Conservation (phyloP, 108 stramenopile species). For the Conticribra weissflogii region DNA sequence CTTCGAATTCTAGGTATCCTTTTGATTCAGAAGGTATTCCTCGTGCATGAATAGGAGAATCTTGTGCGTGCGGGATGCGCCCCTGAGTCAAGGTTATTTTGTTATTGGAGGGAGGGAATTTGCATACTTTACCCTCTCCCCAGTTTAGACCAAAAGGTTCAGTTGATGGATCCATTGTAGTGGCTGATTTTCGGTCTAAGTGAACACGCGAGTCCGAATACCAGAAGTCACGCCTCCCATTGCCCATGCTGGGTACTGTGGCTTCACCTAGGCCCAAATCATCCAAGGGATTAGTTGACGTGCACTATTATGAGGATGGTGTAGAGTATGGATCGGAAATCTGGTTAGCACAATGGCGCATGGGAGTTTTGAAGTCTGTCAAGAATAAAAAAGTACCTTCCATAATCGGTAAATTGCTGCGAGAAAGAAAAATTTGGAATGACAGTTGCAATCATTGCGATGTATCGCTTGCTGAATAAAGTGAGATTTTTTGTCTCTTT, state of each 20-base stretch:
- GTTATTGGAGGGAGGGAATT: slow-evolving; percentile 30
- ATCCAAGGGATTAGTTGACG: slow-evolving; percentile 42
- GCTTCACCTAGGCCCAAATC: slow-evolving; percentile 62
- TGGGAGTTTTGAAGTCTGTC: not conserved
- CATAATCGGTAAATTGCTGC: slow-evolving; percentile 77
- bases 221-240: slow-evolving; percentile 73
- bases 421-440: slow-evolving; percentile 53
- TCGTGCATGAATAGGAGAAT: slow-evolving; percentile 6
- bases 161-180: slow-evolving; percentile 41
- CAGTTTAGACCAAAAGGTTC: slow-evolving; percentile 40
- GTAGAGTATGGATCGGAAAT: not conserved
- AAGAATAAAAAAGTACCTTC: slow-evolving; percentile 21
- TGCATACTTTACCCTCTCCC: slow-evolving; percentile 30
- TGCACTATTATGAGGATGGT: slow-evolving; percentile 34
- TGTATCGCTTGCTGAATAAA: slow-evolving; percentile 59
- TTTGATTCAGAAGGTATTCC: slow-evolving; percentile 21
- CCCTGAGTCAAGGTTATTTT: slow-evolving; percentile 35
- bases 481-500: slow-evolving; percentile 79
- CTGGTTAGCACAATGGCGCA: not conserved
- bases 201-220: slow-evolving; percentile 51
- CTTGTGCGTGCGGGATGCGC: slow-evolving; percentile 15
- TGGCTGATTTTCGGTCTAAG: slow-evolving; percentile 17
- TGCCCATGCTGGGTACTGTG: slow-evolving; percentile 4
- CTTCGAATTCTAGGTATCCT: slow-evolving; percentile 22
- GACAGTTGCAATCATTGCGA: slow-evolving; percentile 80